These are phyloP conservation scores for Aurantiochytrium sp. DNA, from an alignment of 108 stramenopile genomes.

Conservation along the genomic window DNA sequence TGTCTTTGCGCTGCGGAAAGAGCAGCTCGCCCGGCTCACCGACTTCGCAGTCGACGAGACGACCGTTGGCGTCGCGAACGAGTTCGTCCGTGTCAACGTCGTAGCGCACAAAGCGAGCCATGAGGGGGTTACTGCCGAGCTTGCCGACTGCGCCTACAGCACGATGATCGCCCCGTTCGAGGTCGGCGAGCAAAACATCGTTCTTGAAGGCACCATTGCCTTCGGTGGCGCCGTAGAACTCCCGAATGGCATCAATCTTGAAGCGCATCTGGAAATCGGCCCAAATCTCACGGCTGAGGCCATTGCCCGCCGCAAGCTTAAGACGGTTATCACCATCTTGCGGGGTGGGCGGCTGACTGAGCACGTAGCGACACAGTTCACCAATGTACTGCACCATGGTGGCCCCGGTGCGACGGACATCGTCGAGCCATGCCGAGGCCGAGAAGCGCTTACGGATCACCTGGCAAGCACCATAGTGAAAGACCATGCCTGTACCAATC, in stretches of 20 bases:
- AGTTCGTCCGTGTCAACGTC: slow-evolving; percentile 33
- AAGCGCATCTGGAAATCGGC: slow-evolving; percentile 36
- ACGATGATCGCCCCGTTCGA: neutral
- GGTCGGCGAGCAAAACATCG: neutral
- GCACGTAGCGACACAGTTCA: slow-evolving; percentile 44
- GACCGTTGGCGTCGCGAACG: slow-evolving; percentile 30
- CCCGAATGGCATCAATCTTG: slow-evolving; percentile 27
- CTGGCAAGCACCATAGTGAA: slow-evolving; percentile 22
- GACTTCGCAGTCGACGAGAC: slow-evolving; percentile 21
- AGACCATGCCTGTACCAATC: slow-evolving; percentile 25
- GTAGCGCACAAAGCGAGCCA: slow-evolving; percentile 23
- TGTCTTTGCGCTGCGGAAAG: slow-evolving; percentile 32
- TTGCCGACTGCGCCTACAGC: slow-evolving; percentile 45
- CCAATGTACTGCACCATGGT: slow-evolving; percentile 54
- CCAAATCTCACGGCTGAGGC: slow-evolving; percentile 50
- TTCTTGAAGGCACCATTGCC: slow-evolving; percentile 35
- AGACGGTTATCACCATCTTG: slow-evolving; percentile 2
- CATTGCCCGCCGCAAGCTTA: slow-evolving; percentile 48
- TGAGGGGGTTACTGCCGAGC: neutral
- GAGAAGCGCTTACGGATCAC: slow-evolving; percentile 44
- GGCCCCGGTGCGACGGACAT: slow-evolving; percentile 20
- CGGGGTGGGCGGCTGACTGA: neutral
- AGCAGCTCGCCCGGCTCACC: slow-evolving; percentile 46
- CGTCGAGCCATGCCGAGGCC: slow-evolving; percentile 22
- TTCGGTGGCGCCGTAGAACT: slow-evolving; percentile 56